Base-by-base conservation (phyloP, 352 stramenopile species). In the Phytophthora foliorum region DNA sequence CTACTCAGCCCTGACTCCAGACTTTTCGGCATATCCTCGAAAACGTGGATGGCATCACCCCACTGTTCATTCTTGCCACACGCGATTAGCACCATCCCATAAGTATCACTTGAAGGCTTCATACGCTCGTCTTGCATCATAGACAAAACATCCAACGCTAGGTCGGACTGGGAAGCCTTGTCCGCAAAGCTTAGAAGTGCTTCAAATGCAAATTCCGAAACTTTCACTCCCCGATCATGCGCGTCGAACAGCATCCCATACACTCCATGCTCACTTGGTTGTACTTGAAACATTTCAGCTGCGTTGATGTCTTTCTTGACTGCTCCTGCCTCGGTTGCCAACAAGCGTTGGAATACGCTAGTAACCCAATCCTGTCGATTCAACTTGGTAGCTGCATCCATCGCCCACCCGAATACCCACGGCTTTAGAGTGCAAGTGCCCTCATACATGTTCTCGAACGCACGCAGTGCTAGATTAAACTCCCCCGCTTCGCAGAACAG, bases 361-460 rank as follows among this genome's bases (percentile, higher is more conserved):
- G 86, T 68, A 54, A 91, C 81, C 27, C 86, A 67, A 63, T 91
- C 82, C 52, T 91, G 82, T 63, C 86, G 75, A n/a, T 72, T 52
- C 11, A 75, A 77, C 31, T 89, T 90, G 21, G 82, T 72, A 27
- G 86, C 86, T 2, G 84, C 79, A 42, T 81, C 85, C 45, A 94
- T 49, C n/a, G 84, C 82, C 45, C 74, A 82, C 39, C 80, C 90
- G 67, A 90, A 94, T n/a, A 84, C 89, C 55, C 90, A 83, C 25
- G 78, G 81, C 62, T 85, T 72, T 16, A 81, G 71, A 24, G 83
- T 69, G 52, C 80, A 91, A 22, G 75, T 80, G 57, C 88, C 81
- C 58, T 83, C 84, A 52, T 78, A 80, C 79, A 92, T 88, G 57
- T 85, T 81, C 57, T 92, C 82, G 53, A 94, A 94, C 39, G 89